These are phyloP conservation scores for Trichoderma aggressivum DNA, from an alignment of 2,329 filamentous ascomycete genomes.

Conservation along the genomic window DNA sequence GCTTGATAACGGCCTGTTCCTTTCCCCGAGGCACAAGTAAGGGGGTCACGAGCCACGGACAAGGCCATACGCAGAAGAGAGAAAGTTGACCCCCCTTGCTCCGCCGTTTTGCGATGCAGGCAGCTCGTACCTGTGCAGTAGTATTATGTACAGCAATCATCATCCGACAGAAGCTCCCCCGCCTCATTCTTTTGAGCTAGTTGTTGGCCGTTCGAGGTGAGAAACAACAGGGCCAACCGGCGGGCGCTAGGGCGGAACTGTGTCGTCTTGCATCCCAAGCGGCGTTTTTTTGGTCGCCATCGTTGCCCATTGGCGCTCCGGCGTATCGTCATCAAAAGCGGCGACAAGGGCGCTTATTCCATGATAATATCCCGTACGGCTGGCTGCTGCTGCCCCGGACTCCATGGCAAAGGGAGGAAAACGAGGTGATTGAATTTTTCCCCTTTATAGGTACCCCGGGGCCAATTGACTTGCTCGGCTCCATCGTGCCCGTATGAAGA, in stretches of 20 bases:
- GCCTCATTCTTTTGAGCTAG: not conserved
- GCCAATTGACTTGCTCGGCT: not conserved
- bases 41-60: slow-evolving; percentile 5
- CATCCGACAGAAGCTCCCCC: not conserved
- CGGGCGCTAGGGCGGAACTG: not conserved
- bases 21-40: not conserved
- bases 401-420: not conserved
- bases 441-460: not conserved
- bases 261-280: not conserved
- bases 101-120: not conserved
- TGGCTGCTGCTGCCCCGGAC: not conserved
- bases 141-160: not conserved
- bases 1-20: not conserved
- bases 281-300: not conserved
- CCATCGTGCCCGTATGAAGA: not conserved
- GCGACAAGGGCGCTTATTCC: slow-evolving; percentile 4
- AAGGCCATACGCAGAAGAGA: not conserved
- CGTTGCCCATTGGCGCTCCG: not conserved
- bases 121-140: not conserved
- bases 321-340: not conserved
- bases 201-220: not conserved
- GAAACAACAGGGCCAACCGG: not conserved
- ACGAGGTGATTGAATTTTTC: not conserved
- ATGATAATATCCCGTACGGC: not conserved
- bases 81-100: not conserved